phyloP scores from a whole-genome alignment of 2,329 filamentous ascomycete genomes.

The Colletotrichum viniferum region DNA sequence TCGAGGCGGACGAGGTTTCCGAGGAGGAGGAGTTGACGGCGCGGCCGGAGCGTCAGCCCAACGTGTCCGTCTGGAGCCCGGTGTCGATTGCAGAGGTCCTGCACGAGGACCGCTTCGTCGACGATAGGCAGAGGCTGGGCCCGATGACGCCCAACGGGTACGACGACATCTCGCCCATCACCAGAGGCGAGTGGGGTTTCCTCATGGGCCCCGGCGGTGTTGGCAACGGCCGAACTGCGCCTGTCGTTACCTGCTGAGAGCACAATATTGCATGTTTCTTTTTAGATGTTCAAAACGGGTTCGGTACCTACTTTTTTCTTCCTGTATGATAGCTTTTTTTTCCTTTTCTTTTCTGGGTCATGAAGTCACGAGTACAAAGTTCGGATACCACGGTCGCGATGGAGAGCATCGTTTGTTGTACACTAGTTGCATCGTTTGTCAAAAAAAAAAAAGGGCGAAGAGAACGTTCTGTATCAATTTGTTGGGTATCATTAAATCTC shows the following conservation, averaged over 20 bases:
- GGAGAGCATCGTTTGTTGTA: slow-evolving; percentile 4
- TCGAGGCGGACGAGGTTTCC: slow-evolving; percentile 26
- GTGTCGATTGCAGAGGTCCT: slow-evolving; percentile 51
- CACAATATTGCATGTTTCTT: neutral
- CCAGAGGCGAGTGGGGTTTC: slow-evolving; percentile 67
- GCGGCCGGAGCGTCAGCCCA: slow-evolving; percentile 32
- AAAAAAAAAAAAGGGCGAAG: neutral
- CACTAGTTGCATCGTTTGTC: slow-evolving; percentile 1
- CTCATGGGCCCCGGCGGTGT: slow-evolving; percentile 56
- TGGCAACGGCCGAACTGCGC: slow-evolving; percentile 47
- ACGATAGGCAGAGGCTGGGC: slow-evolving; percentile 37
- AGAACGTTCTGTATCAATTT: neutral
- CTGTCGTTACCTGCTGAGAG: slow-evolving; percentile 57
- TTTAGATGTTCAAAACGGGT: neutral
- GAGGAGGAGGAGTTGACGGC: slow-evolving; percentile 42
- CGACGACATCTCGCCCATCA: slow-evolving; percentile 67
- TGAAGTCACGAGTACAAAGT: slow-evolving; percentile 3
- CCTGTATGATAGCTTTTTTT: slow-evolving; percentile 11
- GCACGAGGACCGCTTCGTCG: slow-evolving; percentile 24
- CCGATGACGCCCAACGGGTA: slow-evolving; percentile 63
- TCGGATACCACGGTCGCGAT: neutral
- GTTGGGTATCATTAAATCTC: slow-evolving; percentile 12
- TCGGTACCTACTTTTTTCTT: neutral
- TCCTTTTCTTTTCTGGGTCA: neutral
- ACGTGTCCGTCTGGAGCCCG: slow-evolving; percentile 32